Base-by-base conservation (phyloP, 2,329 filamentous ascomycete species). In the Pestalotiopsis sp. region DNA sequence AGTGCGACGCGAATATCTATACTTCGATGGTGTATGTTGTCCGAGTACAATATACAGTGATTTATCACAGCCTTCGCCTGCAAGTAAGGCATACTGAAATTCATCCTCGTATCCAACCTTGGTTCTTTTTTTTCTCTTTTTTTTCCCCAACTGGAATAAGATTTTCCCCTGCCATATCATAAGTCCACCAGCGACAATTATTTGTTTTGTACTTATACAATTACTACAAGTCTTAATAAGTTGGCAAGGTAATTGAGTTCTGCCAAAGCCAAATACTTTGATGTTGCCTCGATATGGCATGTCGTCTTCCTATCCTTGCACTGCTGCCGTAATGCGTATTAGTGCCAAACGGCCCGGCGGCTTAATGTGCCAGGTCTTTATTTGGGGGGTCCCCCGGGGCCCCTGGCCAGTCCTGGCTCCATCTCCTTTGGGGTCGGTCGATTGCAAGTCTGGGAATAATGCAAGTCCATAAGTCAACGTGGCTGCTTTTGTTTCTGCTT, bases 391-490 rank as follows among this genome's bases (percentile, higher is more conserved):
- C 17, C 20, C 45, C n/a, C 20, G 4, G 17, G 45, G n/a, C 11
- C 17, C 45, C 45, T 52, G 17, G 45, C 7, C 45, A 36, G 31
- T 36, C 31, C 31, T 36, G 31, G 31, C 31, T 36, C 31, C 31
- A 36, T 36, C 31, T 36, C 31, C 31, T 36, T 36, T n/a, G 45
- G 45, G 45, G 45, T 52, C 20, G 7, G 9, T 9, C 7, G 20
- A 17, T 4, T 52, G 45, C 45, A 52, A 20, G 45, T 20, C 20
- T 59, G 57, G 13, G 57, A 59, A 59, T 59, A 25, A 59, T 36
- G 25, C 57, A 59, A 36, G 27, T 59, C 57, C 57, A 59, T 27
- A 59, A 23, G 27, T 59, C 57, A 59, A 59, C 59, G 59, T 62
- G 59, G 27, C 59, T 62, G 31, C 27, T 59, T 59, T 23, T 59